Evolutionary conservation across 495 filamentous ascomycete genomes (phyloP), one percentile per base, ranked within the genome.

Genomic region (Talaromyces thailandensis): DNA sequence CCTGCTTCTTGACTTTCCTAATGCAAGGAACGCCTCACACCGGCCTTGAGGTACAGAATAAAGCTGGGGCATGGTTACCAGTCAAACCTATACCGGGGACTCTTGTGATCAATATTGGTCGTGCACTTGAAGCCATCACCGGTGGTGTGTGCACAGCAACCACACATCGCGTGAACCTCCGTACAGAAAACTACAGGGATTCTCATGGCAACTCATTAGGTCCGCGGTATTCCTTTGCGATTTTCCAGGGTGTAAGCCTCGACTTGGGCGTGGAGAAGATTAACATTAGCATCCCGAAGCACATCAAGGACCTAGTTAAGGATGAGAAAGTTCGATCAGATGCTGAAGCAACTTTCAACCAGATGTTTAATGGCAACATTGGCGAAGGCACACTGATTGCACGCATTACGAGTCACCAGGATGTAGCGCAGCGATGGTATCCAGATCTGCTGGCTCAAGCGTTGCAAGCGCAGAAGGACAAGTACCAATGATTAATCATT

Each of bases 31-130:
- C 85, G n/a, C 73, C 78, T 1, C 94, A 97, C 68, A 76, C 69
- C 2, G 92, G 92, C 0, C 77, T 98, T 18, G 93, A 98, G 69
- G 93, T 93, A 4, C 93, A 96, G 71, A 96, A 96, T 71, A 86
- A 86, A 66, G 70, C 73, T 23, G 91, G 93, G 24, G 74, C 83
- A 26, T 98, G 93, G 93, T 85, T 98, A 63, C 84, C 78, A 35
- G 76, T 73, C 2, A 71, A 77, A 14, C 81, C 81, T 4, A 70
- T 84, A 3, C 71, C 74, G 0, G 76, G 77, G 2, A 85, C 85
- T 16, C 70, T 88, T 3, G 92, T 98, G 0, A 90, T 97, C 1
- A 93, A 93, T 55, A 95, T 98, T 66, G 94, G 94, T 0, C 92
- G 96, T 69, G 92, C 92, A 0, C 78, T 98, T 23, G 93, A 97